Conservation (phyloP, 2,329 filamentous ascomycete genomes). For the Aspergillus pseudotamarii region DNA sequence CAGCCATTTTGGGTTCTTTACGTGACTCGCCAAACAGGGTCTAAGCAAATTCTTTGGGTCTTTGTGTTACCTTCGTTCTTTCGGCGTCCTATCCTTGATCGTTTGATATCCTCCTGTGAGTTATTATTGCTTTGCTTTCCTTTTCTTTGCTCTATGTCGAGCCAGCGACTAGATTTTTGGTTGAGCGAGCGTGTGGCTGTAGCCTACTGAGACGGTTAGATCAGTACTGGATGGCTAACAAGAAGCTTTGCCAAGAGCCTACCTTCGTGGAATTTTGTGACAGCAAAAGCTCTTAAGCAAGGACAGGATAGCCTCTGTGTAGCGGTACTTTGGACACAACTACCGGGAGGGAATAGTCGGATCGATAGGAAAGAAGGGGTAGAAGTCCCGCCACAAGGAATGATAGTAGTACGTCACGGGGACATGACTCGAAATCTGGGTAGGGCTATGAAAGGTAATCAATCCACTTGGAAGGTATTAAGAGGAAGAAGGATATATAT, state of each 20-base stretch:
- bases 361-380: slow-evolving; percentile 21
- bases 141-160: not conserved
- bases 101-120: not conserved
- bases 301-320: slow-evolving; percentile 14
- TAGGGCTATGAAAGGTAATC: slow-evolving; percentile 9
- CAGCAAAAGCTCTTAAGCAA: slow-evolving; percentile 15
- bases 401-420: slow-evolving; percentile 30
- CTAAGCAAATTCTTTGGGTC: slow-evolving; percentile 8
- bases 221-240: slow-evolving; percentile 4
- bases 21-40: slow-evolving; percentile 7
- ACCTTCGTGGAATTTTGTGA: slow-evolving; percentile 18
- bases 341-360: slow-evolving; percentile 12
- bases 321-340: slow-evolving; percentile 12
- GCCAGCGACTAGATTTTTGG: not conserved
- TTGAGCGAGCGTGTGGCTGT: slow-evolving; percentile 7
- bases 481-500: not conserved
- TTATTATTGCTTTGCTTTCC: not conserved
- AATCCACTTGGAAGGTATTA: slow-evolving; percentile 10
- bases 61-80: slow-evolving; percentile 16
- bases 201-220: slow-evolving; percentile 22
- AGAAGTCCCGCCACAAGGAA: slow-evolving; percentile 29
- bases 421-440: slow-evolving; percentile 23
- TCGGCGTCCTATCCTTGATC: not conserved
- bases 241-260: slow-evolving; percentile 7
- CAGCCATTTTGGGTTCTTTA: slow-evolving; percentile 31